Evolutionary conservation across 805 yeast species (phyloP).

Genomic region (Pichia cabralensis): DNA sequence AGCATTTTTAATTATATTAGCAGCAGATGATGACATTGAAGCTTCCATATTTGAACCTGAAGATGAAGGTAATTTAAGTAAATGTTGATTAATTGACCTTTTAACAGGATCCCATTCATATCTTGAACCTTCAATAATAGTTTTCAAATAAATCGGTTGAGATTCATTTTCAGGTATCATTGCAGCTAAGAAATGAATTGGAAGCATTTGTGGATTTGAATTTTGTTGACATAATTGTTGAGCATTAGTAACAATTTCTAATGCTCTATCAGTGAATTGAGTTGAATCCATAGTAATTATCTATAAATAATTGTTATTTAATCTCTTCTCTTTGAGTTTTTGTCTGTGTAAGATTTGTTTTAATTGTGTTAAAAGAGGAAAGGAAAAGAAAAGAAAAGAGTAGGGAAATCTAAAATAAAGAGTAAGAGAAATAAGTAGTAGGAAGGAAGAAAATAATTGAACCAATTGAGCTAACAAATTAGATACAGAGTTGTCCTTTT

Average conservation of each 20-base stretch:
- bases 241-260: slow-evolving; percentile 70
- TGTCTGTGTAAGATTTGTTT: too few species aligned
- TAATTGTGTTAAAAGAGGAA: slow-evolving; percentile 1
- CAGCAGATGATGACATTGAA: slow-evolving; percentile 65
- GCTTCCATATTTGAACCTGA: slow-evolving; percentile 82
- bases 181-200: slow-evolving; percentile 89
- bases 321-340: background rate
- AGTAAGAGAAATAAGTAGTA: too few species aligned
- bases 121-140: slow-evolving; percentile 75
- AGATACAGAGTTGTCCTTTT: too few species aligned
- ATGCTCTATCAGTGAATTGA: slow-evolving; percentile 91
- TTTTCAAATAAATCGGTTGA: slow-evolving; percentile 59
- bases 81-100: slow-evolving; percentile 66
- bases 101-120: slow-evolving; percentile 79
- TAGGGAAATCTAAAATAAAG: background rate
- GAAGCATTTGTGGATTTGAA: slow-evolving; percentile 71
- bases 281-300: slow-evolving; percentile 43
- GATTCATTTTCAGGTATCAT: slow-evolving; percentile 56
- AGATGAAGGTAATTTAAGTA: slow-evolving; percentile 82
- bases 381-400: background rate
- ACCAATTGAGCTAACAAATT: too few species aligned
- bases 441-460: too few species aligned
- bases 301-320: too few species aligned
- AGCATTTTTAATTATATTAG: slow-evolving; percentile 65
- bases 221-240: slow-evolving; percentile 76